phyloP scores from a whole-genome alignment of 805 yeast genomes.

The Starmerella davenportii region DNA sequence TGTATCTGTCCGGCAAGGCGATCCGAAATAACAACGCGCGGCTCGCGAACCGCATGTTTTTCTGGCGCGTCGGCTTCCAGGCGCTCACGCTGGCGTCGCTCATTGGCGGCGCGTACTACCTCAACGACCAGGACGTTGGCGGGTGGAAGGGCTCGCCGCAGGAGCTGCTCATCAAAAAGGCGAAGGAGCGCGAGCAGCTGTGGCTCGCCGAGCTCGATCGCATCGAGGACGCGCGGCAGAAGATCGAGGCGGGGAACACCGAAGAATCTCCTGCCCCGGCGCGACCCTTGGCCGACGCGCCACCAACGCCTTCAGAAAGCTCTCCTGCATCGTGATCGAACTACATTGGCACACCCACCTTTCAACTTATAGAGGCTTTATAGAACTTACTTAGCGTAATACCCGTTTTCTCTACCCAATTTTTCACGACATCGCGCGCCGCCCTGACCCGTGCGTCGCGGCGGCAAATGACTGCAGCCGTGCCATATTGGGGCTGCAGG shows the following conservation, averaged over 20 bases:
- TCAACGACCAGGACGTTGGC: conserved; percentile 35
- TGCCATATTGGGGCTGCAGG: no score
- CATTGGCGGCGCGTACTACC: conserved; percentile 48
- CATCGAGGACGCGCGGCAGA: conserved; percentile 41
- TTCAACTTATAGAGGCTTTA: no score
- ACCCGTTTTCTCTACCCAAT: no score
- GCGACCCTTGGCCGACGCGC: no score
- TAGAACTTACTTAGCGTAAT: no score
- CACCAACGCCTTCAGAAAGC: no score
- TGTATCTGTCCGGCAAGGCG: conserved; percentile 58
- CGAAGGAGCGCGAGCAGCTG: conserved; percentile 62
- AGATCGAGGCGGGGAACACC: conserved; percentile 5
- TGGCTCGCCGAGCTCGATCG: conserved; percentile 80
- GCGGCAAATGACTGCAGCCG: no score
- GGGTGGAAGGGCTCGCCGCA: conserved; percentile 13
- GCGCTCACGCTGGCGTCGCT: conserved; percentile 67
- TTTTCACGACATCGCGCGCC: no score
- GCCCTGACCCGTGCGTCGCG: no score
- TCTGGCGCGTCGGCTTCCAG: conserved; percentile 79
- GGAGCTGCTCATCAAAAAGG: conserved; percentile 53
- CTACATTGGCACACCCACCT: no score
- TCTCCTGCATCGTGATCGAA: no score
- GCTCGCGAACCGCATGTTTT: conserved; percentile 70
- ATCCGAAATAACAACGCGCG: conserved; percentile 52
- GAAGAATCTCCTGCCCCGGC: no score